phyloP scores from a whole-genome alignment of 768 basidiomycete species.

The Leucogyrophana mollusca region DNA sequence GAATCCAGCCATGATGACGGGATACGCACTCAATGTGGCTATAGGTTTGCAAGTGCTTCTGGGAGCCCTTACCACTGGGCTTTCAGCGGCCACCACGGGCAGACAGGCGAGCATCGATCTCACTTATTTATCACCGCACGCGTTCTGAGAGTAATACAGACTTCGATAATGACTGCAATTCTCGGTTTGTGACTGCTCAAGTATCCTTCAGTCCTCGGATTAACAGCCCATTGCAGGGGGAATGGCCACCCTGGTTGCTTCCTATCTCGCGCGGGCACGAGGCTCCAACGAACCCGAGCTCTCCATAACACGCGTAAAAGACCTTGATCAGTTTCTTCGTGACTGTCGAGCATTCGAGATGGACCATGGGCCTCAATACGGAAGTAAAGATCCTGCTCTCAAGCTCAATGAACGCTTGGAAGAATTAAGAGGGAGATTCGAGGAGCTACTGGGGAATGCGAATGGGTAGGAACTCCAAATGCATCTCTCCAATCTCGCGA shows the following conservation, averaged over 20 bases:
- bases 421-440: slow-evolving; percentile 21
- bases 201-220: background rate
- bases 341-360: slow-evolving; percentile 56
- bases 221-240: slow-evolving; percentile 43
- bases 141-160: too few relatives aligned
- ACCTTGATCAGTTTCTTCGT: slow-evolving; percentile 66
- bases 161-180: slow-evolving; percentile 36
- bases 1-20: slow-evolving; percentile 28
- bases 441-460: slow-evolving; percentile 26
- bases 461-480: slow-evolving; percentile 16
- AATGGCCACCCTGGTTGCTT: slow-evolving; percentile 65
- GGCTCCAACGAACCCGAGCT: slow-evolving; percentile 70
- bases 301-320: slow-evolving; percentile 54
- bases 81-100: slow-evolving; percentile 49
- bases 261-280: slow-evolving; percentile 68
- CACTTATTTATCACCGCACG: background rate
- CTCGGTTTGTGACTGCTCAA: slow-evolving; percentile 29
- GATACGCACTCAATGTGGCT: slow-evolving; percentile 41
- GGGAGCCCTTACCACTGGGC: slow-evolving; percentile 65
- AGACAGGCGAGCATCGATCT: slow-evolving; percentile 36
- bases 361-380: slow-evolving; percentile 48
- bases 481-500: background rate
- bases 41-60: slow-evolving; percentile 64
- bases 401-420: slow-evolving; percentile 9
- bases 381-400: slow-evolving; percentile 5